A percentile compares a stretch with the other conserved stretches of the same genome.
Conservation (phyloP, 2,329 filamentous ascomycete species). For the Colletotrichum australisinense region DNA sequence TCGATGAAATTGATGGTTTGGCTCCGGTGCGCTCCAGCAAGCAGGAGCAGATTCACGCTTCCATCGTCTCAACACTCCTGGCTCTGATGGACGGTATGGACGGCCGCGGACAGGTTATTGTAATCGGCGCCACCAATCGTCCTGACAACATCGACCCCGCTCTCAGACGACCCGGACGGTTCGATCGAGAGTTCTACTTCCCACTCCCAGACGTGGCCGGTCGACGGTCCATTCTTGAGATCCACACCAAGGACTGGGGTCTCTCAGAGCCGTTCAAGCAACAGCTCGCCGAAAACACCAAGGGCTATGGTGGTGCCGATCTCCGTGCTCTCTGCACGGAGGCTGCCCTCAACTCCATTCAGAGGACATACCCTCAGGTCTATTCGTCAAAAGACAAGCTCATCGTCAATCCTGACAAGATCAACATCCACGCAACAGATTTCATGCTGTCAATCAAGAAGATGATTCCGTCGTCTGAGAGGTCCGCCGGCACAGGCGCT, state of each 20-base stretch:
- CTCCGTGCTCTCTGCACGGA: constrained; percentile 94
- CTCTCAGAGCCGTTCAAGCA: constrained; percentile 83
- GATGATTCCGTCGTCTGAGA: constrained; percentile 93
- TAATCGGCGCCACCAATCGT: constrained; percentile 98
- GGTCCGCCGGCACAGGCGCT: constrained; percentile 87
- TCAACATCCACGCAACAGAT: constrained; percentile 89
- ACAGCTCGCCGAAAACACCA: constrained; percentile 86
- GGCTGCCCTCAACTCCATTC: constrained; percentile 93
- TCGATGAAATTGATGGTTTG: constrained; percentile 97
- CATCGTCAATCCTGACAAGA: constrained; percentile 85
- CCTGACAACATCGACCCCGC: constrained; percentile 97
- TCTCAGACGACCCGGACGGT: constrained; percentile 91
- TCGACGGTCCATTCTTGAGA: constrained; percentile 89
- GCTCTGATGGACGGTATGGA: constrained; percentile 99
- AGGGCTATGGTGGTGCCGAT: constrained; percentile 97
- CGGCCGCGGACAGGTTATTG: constrained; percentile 96
- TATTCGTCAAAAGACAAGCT: constrained; percentile 92
- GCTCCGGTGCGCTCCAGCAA: constrained; percentile 97
- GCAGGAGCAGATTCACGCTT: constrained; percentile 98
- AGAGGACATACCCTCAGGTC: constrained; percentile 95
- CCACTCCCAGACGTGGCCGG: constrained; percentile 86
- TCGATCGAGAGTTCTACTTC: constrained; percentile 98
- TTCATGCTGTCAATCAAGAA: constrained; percentile 98
- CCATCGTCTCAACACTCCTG: constrained; percentile 93
- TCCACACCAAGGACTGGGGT: constrained; percentile 95